Base-by-base conservation (phyloP, 306 rosid genomes). In the Arachis stenosperma region DNA sequence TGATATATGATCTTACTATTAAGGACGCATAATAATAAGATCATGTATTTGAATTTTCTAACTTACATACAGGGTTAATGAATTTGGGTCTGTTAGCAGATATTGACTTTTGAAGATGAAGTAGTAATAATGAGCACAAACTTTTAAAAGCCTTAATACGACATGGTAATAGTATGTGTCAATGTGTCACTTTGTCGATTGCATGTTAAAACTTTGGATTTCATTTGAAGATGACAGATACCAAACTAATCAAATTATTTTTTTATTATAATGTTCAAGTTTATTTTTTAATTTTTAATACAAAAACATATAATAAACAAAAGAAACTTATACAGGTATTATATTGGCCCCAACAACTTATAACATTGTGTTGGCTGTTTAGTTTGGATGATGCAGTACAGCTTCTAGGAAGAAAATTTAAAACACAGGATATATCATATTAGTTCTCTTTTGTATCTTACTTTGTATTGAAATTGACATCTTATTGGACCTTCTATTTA, bases 21-120 rank as follows among this genome's bases (percentile, higher is more conserved):
- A 33, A 30, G 70, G 67, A 5, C 7, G 44, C 51, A 7, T 33
- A 14, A 66, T 67, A 15, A 15, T 15, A 15, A 60, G 71, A 67
- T 61, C 67, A 68, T 75, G 62, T 74, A 67, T 62, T 56, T 11
- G 14, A 80, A 22, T 54, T 68, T 67, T 74, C 43, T 61, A 62
- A 46, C 46, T 41, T 48, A 44, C 47, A 9, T 43, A 40, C 46
- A 27, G 51, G 79, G 14, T 65, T 33, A 33, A 22, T 14, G 8
- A 54, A 54, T 9, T 39, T 8, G 47, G 58, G 12, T 10, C 47
- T 13, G 61, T 7, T 61, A 57, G 62, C 17, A 61, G 14, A 55
- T 6, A 59, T 69, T 69, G 77, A 69, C 73, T 47, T 61, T 75
- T 47, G 6, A 47, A 63, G 15, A 80, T n/a, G 67, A 60, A 39